Percentiles rank a stretch among this genome's conserved stretches.
Conservation (phyloP, 2,329 filamentous ascomycete genomes). For the Colletotrichum sp. region DNA sequence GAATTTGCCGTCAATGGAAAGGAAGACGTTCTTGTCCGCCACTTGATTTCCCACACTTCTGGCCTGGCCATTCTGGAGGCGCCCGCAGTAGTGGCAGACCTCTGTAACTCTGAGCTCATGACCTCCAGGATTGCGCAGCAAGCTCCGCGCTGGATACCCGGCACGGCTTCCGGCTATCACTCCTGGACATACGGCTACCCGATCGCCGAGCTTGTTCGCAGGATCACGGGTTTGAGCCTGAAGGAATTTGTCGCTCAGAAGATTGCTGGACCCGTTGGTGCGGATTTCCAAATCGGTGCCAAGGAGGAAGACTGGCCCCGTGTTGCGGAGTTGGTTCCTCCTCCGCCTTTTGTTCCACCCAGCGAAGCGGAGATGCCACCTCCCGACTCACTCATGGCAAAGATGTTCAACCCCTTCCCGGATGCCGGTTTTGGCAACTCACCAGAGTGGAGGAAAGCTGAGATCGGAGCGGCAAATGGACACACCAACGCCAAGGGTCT, state of each 20-base stretch:
- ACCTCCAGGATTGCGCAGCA: conserved; percentile 42
- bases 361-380: conserved; percentile 17
- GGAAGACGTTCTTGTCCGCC: conserved; percentile 39
- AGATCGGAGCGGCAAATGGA: conserved; percentile 48
- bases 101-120: conserved; percentile 33
- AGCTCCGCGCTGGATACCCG: conserved; percentile 48
- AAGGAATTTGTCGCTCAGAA: conserved; percentile 40
- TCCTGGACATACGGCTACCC: conserved; percentile 42
- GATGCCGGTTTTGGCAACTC: conserved; percentile 23
- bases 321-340: conserved; percentile 36
- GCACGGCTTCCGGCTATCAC: conserved; percentile 48
- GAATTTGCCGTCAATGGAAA: conserved; percentile 49
- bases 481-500: conserved; percentile 48
- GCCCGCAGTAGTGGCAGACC: conserved; percentile 31
- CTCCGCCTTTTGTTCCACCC: background rate
- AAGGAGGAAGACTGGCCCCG: conserved; percentile 45
- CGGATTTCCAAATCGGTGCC: conserved; percentile 52
- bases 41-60: conserved; percentile 44
- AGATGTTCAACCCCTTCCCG: conserved; percentile 29
- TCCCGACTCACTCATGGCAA: conserved; percentile 28
- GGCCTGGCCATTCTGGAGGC: conserved; percentile 37
- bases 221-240: conserved; percentile 43
- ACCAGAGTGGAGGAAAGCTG: conserved; percentile 38
- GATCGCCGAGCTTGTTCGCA: conserved; percentile 46
- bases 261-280: conserved; percentile 43